These are phyloP conservation scores for Carex cristatella DNA, from an alignment of 176 grass and related monocot species.

Conservation along the genomic window DNA sequence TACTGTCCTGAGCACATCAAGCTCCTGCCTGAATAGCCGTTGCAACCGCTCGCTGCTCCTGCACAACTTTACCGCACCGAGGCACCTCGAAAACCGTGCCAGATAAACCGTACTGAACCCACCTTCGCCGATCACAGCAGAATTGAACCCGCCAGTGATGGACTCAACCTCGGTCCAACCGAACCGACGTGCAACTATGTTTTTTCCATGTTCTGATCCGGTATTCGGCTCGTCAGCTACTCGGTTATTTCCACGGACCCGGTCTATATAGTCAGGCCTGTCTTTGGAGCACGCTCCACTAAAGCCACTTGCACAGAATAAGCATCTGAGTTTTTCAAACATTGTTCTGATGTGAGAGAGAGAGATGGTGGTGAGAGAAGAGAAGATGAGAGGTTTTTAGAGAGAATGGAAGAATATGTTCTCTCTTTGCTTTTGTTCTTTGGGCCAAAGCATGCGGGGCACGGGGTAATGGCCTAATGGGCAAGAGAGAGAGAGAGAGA, in stretches of 20 bases:
- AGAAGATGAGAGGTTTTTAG: conserved; percentile 16
- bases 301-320: conserved; percentile 29
- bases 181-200: conserved; percentile 28
- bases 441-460: conserved; percentile 3
- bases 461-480: not conserved
- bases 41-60: conserved; percentile 69
- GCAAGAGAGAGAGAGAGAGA: not conserved
- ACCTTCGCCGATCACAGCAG: conserved; percentile 61
- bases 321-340: conserved; percentile 46
- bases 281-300: conserved; percentile 30
- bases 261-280: not conserved
- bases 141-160: conserved; percentile 47
- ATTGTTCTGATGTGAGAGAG: not conserved
- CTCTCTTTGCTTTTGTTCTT: conserved; percentile 28
- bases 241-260: conserved; percentile 21
- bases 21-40: conserved; percentile 63
- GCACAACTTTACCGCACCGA: conserved; percentile 66
- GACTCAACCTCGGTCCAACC: conserved; percentile 63
- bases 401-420: conserved; percentile 26
- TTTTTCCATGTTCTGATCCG: not conserved
- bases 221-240: conserved; percentile 47
- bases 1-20: conserved; percentile 56
- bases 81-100: conserved; percentile 31
- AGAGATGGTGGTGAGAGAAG: not conserved
- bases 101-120: conserved; percentile 86